Percentiles rank a stretch among this genome's conserved stretches.
Evolutionary conservation across 345 rosid genomes (phyloP).

Genomic region (Chamaenerion angustifolium): DNA sequence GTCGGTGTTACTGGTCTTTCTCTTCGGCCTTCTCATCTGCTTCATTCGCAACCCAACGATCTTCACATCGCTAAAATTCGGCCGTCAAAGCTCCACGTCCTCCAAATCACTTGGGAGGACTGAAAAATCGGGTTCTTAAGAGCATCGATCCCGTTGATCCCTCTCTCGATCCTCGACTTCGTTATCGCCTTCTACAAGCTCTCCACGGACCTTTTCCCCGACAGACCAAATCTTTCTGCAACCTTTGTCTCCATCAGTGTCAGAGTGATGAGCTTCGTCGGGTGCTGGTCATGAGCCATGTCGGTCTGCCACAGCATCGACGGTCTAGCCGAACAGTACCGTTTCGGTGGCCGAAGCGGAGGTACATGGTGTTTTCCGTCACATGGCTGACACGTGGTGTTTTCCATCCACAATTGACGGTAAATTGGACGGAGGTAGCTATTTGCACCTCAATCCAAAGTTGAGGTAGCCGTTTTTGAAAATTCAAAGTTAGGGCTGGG

Average conservation of each 20-base stretch:
- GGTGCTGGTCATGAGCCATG: constrained; percentile 95
- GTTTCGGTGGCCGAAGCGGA: constrained; percentile 76
- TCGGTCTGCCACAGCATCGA: constrained; percentile 89
- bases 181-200: constrained; percentile 77
- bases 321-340: constrained; percentile 77
- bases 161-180: constrained; percentile 56
- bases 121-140: constrained; percentile 72
- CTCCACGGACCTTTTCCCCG: constrained; percentile 64
- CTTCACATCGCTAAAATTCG: constrained; percentile 34
- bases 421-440: too few species aligned
- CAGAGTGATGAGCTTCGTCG: constrained; percentile 63
- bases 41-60: constrained; percentile 52
- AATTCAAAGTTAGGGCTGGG: too few species aligned
- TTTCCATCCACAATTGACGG: too few species aligned
- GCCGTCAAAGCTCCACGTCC: constrained; percentile 40
- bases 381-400: too few species aligned
- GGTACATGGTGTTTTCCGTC: too few species aligned
- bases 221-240: constrained; percentile 40
- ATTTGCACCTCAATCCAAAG: too few species aligned
- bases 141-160: constrained; percentile 86
- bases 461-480: too few species aligned
- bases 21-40: constrained; percentile 41
- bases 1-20: constrained; percentile 57
- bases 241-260: constrained; percentile 59
- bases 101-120: constrained; percentile 64